These are phyloP conservation scores for Gryganskiella cystojenkinii DNA, from an alignment of 192 early-diverging fungal species.

Conservation along the genomic window DNA sequence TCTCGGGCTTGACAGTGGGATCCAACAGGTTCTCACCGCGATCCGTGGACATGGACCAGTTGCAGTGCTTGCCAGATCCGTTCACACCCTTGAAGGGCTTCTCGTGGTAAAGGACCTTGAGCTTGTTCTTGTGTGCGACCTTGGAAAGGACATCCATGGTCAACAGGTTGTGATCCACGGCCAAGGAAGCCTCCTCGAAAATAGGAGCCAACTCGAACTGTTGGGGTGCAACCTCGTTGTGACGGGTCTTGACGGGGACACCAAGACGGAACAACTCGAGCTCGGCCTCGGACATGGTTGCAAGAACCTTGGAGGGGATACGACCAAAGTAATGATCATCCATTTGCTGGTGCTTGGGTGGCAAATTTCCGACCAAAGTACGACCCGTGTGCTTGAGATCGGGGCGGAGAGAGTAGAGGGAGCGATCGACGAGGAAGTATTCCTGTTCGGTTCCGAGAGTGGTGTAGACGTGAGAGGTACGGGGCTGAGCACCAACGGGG, in stretches of 20 bases:
- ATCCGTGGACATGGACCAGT: constrained; percentile 97
- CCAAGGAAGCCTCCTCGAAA: constrained; percentile 95
- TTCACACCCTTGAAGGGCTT: constrained; percentile 99
- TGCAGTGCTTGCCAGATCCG: constrained; percentile 99
- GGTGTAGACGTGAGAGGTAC: constrained; percentile 86
- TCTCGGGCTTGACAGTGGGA: constrained; percentile 95
- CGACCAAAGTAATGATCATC: constrained; percentile 99
- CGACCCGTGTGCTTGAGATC: constrained; percentile 98
- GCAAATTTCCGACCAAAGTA: constrained; percentile 92
- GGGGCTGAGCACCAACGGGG: constrained; percentile 63
- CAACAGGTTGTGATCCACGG: constrained; percentile 98
- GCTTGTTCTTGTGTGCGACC: constrained; percentile 97
- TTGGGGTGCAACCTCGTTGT: constrained; percentile 98
- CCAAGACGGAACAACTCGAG: constrained; percentile 94
- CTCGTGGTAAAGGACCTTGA: constrained; percentile 99
- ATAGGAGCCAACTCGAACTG: constrained; percentile 99
- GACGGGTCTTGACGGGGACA: constrained; percentile 99
- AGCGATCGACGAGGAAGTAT: constrained; percentile 98
- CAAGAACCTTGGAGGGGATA: constrained; percentile 93
- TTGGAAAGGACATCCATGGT: constrained; percentile 97
- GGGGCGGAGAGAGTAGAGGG: constrained; percentile 91
- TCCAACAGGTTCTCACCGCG: constrained; percentile 97
- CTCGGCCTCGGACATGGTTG: constrained; percentile 93
- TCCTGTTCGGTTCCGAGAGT: constrained; percentile 99
- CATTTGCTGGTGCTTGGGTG: constrained; percentile 98